Evolutionary conservation across 371 early-diverging fungal species (phyloP), one percentile per base, ranked within the genome.

Genomic region (Catenaria anguillulae): DNA sequence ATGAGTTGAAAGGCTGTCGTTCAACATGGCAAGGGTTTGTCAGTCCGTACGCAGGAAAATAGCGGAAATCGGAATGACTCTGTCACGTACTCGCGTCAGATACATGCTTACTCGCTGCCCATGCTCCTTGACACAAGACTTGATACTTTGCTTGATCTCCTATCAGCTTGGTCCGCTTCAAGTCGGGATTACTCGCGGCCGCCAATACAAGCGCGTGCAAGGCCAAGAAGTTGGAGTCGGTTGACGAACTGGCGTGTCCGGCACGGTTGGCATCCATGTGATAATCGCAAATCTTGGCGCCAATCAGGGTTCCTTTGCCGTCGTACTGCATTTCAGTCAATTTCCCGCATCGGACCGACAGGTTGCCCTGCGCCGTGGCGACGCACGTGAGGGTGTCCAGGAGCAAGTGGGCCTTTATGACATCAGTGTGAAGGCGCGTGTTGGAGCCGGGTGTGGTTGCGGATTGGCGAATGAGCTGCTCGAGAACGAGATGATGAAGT

Each of bases 261-360:
- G 90, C 81, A 52, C 93, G 75, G 61, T 80, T 71, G 54, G 84
- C 79, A 68, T 99, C 97, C 48, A 97, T 80, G 31, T 89, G 77
- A 71, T 86, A 97, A 19, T 88, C 84, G 48, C 94, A 76, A 2
- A 86, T 70, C 72, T 90, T 91, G 52, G 85, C 78, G 61, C 96
- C 93, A 29, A 86, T 67, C 64, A 98, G 81, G 23, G 84, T 80
- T 24, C 94, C 92, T 29, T 82, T 74, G 46, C 78, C 83, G 69
- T 85, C 82, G 69, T 93, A 95, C 75, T 92, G 90, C 35, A 87
- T 68, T 71, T 91, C 91, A 54, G 85, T 79, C 72, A 87, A 90
- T 62, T 84, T 74, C n/a, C 84, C 90, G 76, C 75, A 90, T 43
- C 91, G 79, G 37, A 81, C 83, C 45, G 88, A 86, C 63, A 84